Evolutionary conservation across 257 asterid genomes (phyloP), one percentile per base, ranked within the genome.

Genomic region (Plectranthus barbatus): DNA sequence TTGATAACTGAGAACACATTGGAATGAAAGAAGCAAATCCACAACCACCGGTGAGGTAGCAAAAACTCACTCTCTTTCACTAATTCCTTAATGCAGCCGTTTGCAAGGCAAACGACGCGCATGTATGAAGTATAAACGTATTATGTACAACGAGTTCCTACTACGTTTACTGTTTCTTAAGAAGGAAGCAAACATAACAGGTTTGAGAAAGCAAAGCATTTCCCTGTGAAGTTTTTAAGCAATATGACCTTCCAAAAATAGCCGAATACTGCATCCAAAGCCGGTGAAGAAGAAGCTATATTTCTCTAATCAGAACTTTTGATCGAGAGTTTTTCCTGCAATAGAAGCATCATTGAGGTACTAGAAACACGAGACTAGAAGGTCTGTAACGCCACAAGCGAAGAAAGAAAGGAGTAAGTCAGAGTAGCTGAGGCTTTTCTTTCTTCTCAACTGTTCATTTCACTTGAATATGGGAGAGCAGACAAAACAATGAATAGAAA

Each of bases 271-370:
- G 5, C 31, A 26, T 1, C 31, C 31, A 26, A 59, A 44, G n/a
- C n/a, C 55, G 5, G 9, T 26, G 15, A 5, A 26, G 31, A 26
- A n/a, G n/a, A 19, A 24, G 18, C 31, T 36, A 29, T 36, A 29
- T 13, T 34, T 74, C 74, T 56, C 56, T 64, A 74, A 41, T 37
- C 49, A 31, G 72, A 75, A 69, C 69, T 68, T 49, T 67, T 75
- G 56, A 70, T 46, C 24, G 73, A 37, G 24, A 62, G 76, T 53
- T 64, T 62, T 44, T 65, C 79, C 81, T 79, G 81, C 64, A 75
- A 19, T 18, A 40, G 10, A 42, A 31, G 7, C 11, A 15, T 57
- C 52, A 24, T 4, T n/a, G n/a, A n/a, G n/a, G n/a, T n/a, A n/a
- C n/a, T n/a, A n/a, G n/a, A n/a, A n/a, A n/a, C n/a, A n/a, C n/a